Percentiles rank a stretch among this genome's conserved stretches.
These are phyloP conservation scores for Trichosanthes truncata DNA, from an alignment of 306 rosid genomes.

Conservation along the genomic window DNA sequence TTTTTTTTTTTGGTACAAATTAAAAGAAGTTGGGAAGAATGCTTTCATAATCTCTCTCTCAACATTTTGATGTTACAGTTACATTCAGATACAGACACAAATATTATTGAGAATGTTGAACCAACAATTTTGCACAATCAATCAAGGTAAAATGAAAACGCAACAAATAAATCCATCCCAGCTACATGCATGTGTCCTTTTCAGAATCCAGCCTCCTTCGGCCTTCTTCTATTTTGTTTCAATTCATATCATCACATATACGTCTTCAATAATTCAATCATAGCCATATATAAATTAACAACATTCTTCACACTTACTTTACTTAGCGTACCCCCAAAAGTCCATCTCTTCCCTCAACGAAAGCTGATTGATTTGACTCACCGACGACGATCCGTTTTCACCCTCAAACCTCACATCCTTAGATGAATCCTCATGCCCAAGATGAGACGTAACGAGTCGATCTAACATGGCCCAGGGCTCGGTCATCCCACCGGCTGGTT, in stretches of 20 bases:
- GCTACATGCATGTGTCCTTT: neutral
- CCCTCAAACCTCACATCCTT: slow-evolving; percentile 45
- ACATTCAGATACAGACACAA: neutral
- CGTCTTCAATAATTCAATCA: neutral
- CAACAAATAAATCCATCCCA: neutral
- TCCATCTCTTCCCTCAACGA: slow-evolving; percentile 80
- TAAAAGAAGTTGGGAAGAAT: too few relatives aligned
- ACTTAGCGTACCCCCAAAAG: slow-evolving; percentile 76
- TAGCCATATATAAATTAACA: neutral
- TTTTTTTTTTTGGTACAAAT: too few relatives aligned
- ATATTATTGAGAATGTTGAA: neutral
- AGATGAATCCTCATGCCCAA: slow-evolving; percentile 46
- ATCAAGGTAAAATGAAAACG: neutral
- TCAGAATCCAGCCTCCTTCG: neutral
- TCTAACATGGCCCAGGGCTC: slow-evolving; percentile 70
- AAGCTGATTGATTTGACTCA: slow-evolving; percentile 45
- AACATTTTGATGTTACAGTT: neutral
- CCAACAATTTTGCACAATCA: neutral
- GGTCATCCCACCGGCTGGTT: slow-evolving; percentile 31
- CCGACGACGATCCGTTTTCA: slow-evolving; percentile 28
- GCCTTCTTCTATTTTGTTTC: neutral
- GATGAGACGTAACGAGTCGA: slow-evolving; percentile 52
- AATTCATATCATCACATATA: neutral
- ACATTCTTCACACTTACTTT: slow-evolving; percentile 1
- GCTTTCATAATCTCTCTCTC: neutral